These are phyloP conservation scores for Corymbia citriodora DNA, from an alignment of 441 rosid genomes.

Conservation along the genomic window DNA sequence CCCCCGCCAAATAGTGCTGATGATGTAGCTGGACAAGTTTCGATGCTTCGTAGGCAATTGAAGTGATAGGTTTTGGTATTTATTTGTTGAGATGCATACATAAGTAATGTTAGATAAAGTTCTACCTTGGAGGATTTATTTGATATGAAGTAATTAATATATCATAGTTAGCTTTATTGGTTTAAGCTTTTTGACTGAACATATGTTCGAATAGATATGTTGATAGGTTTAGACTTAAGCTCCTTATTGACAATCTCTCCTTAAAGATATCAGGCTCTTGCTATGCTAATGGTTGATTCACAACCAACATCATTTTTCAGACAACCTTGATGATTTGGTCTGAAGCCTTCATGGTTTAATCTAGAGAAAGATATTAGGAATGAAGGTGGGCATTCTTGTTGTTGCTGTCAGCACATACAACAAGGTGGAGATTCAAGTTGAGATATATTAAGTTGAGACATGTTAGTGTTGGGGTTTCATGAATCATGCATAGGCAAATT, in stretches of 20 bases:
- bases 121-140: not conserved
- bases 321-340: not conserved
- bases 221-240: not conserved
- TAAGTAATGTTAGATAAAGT: not conserved
- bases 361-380: not conserved
- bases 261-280: not conserved
- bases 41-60: slow-evolving; percentile 72
- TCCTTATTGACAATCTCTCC: not conserved
- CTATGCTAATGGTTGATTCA: not conserved
- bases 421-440: not conserved
- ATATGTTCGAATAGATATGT: not conserved
- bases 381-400: not conserved
- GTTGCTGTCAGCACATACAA: not conserved
- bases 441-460: not conserved
- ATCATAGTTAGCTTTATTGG: not conserved
- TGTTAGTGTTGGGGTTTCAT: not conserved
- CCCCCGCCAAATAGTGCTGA: slow-evolving; percentile 92
- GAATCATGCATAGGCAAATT: too few species aligned
- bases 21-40: slow-evolving; percentile 67
- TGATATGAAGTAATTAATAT: not conserved
- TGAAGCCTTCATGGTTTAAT: not conserved
- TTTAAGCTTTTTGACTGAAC: not conserved
- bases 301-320: not conserved
- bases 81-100: not conserved
- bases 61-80: slow-evolving; percentile 67